phyloP scores from a whole-genome alignment of 73 alveolate genomes.

The Paramecium biaurelia region DNA sequence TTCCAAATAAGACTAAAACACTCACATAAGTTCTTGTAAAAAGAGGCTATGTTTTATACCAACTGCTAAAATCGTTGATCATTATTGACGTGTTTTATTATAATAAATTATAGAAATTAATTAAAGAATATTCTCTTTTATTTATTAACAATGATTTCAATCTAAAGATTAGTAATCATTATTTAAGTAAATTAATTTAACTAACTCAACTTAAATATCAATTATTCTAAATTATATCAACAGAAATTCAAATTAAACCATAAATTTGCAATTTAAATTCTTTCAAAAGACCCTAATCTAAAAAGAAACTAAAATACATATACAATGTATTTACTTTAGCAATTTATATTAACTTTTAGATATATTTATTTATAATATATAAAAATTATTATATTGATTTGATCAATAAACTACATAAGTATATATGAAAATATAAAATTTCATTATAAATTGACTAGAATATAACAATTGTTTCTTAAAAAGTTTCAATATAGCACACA shows the following conservation, averaged over 20 bases:
- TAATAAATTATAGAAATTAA: not conserved
- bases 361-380: no score
- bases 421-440: not conserved
- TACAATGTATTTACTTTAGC: not conserved
- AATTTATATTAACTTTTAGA: no score
- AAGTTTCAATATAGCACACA: constrained; percentile 17
- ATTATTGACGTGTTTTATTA: not conserved
- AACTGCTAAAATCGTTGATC: constrained; percentile 39
- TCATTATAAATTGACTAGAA: not conserved
- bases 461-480: not conserved
- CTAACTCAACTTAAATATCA: no score
- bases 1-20: not conserved
- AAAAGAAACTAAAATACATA: no score
- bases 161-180: no score
- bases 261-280: no score
- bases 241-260: no score
- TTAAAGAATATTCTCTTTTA: constrained; percentile 38
- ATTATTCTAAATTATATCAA: no score
- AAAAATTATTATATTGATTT: not conserved
- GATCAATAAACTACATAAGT: not conserved
- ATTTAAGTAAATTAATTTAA: no score
- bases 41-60: constrained; percentile 26
- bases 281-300: no score
- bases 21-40: constrained; percentile 56
- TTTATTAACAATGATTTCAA: not conserved